These are phyloP conservation scores for Inonotus hispidus DNA, from an alignment of 1,284 basidiomycete genomes.

Conservation along the genomic window DNA sequence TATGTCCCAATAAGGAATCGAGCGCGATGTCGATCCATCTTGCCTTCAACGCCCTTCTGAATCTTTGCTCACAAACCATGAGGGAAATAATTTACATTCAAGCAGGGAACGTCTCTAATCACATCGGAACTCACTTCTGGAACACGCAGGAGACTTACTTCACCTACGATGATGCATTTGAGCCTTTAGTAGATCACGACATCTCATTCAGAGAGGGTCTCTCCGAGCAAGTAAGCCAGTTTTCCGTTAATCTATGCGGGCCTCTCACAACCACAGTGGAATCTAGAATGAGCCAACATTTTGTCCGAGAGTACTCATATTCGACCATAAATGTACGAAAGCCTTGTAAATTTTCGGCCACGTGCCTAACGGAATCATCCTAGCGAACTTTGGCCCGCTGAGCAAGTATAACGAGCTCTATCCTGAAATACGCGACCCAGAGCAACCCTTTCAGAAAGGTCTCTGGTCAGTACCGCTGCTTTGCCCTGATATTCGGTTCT, in stretches of 20 bases:
- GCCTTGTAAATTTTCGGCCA: constrained; percentile 3
- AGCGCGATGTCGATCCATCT: neutral
- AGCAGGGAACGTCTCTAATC: constrained; percentile 61
- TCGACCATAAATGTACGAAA: constrained; percentile 59
- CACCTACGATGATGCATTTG: constrained; percentile 38
- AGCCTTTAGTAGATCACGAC: constrained; percentile 43
- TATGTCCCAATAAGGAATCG: neutral
- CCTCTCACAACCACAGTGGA: constrained; percentile 1
- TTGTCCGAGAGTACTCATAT: constrained; percentile 57
- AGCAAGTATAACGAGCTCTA: constrained; percentile 38
- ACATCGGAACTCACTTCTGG: constrained; percentile 73
- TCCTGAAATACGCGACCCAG: constrained; percentile 26
- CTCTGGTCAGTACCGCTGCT: constrained; percentile 22
- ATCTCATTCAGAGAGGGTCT: constrained; percentile 62
- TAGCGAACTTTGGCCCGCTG: constrained; percentile 64
- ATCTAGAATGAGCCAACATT: constrained; percentile 49
- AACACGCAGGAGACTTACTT: constrained; percentile 73
- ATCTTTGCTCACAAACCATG: too few species aligned
- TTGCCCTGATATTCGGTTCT: neutral
- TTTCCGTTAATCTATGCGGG: constrained; percentile 13
- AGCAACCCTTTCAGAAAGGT: constrained; percentile 23
- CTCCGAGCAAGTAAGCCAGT: constrained; percentile 37
- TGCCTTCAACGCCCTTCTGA: too few species aligned
- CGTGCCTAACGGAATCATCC: constrained; percentile 1
- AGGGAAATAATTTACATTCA: constrained; percentile 75